Conservation (phyloP, 225 moss, liverwort and hornwort species). For the Bryoerythrophyllum caledonicum region DNA sequence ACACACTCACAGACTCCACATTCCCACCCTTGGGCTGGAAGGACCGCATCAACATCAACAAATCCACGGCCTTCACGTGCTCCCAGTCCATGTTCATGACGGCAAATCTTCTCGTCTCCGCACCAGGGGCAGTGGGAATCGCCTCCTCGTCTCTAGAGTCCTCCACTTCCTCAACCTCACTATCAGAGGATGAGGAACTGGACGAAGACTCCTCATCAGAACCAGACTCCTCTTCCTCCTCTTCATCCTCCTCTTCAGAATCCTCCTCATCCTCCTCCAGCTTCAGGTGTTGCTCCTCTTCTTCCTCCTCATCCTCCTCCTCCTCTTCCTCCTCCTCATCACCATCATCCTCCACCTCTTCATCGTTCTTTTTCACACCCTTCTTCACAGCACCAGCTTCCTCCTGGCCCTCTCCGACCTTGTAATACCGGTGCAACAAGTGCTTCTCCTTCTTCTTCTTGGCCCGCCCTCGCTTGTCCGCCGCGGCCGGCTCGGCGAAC, state of each 20-base stretch:
- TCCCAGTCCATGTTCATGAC: slow-evolving; percentile 98
- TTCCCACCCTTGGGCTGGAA: slow-evolving; percentile 75
- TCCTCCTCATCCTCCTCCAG: slow-evolving; percentile 26
- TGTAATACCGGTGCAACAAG: slow-evolving; percentile 74
- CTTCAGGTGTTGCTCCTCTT: slow-evolving; percentile 21
- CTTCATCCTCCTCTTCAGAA: slow-evolving; percentile 31
- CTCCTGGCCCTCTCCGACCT: slow-evolving; percentile 48
- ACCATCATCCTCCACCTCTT: neutral
- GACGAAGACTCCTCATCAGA: slow-evolving; percentile 59
- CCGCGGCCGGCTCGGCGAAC: slow-evolving; percentile 62
- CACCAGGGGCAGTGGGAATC: slow-evolving; percentile 60
- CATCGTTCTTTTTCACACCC: neutral
- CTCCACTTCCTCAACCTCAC: slow-evolving; percentile 57
- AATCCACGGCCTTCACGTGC: slow-evolving; percentile 77
- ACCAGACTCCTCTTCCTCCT: slow-evolving; percentile 23
- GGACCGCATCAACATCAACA: slow-evolving; percentile 86
- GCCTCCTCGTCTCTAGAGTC: slow-evolving; percentile 57
- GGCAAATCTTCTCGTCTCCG: slow-evolving; percentile 80
- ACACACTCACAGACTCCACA: slow-evolving; percentile 61
- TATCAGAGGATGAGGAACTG: slow-evolving; percentile 74
- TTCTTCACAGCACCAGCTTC: slow-evolving; percentile 11
- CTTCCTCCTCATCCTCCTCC: slow-evolving; percentile 31
- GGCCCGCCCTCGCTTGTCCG: slow-evolving; percentile 64
- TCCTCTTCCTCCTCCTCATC: slow-evolving; percentile 29
- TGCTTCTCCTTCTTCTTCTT: slow-evolving; percentile 60